Evolutionary conservation across 2,329 filamentous ascomycete genomes (phyloP).

Genomic region (Sclerotinia minor): DNA sequence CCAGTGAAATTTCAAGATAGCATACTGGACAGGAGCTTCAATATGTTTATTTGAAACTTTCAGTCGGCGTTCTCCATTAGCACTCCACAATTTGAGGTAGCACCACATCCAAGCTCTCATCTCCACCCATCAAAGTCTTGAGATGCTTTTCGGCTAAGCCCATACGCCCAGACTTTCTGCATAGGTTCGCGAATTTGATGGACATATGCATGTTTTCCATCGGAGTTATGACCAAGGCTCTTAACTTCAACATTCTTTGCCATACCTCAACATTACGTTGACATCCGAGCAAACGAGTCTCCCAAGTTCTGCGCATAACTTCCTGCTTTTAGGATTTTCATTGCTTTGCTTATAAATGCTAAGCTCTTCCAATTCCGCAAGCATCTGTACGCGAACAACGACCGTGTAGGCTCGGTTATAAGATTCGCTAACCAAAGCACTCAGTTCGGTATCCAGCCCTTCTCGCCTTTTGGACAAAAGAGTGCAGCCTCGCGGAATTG

Average conservation of each 20-base stretch:
- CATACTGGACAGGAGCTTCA: constrained; percentile 81
- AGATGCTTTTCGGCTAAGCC: constrained; percentile 94
- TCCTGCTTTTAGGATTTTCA: constrained; percentile 81
- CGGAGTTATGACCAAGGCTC: constrained; percentile 87
- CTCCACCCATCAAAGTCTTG: constrained; percentile 79
- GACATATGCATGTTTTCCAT: constrained; percentile 98
- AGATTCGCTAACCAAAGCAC: constrained; percentile 93
- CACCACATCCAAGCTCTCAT: constrained; percentile 60
- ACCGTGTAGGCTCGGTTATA: constrained; percentile 97
- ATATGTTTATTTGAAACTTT: constrained; percentile 32
- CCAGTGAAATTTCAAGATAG: constrained; percentile 98
- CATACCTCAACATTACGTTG: constrained; percentile 98
- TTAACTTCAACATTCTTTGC: constrained; percentile 95
- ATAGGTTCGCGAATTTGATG: constrained; percentile 99
- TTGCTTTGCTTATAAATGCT: constrained; percentile 93
- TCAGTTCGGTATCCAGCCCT: constrained; percentile 91
- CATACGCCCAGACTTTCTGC: constrained; percentile 92
- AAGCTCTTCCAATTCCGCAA: constrained; percentile 96
- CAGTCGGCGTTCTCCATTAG: constrained; percentile 31
- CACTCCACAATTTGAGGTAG: constrained; percentile 51
- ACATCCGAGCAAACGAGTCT: constrained; percentile 88
- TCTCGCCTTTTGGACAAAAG: constrained; percentile 91
- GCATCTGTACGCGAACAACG: constrained; percentile 98
- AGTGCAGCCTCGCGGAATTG: constrained; percentile 88
- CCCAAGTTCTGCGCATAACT: constrained; percentile 92